Evolutionary conservation across 495 filamentous ascomycete species (phyloP).

Genomic region (Symbiotaphrina buchneri): DNA sequence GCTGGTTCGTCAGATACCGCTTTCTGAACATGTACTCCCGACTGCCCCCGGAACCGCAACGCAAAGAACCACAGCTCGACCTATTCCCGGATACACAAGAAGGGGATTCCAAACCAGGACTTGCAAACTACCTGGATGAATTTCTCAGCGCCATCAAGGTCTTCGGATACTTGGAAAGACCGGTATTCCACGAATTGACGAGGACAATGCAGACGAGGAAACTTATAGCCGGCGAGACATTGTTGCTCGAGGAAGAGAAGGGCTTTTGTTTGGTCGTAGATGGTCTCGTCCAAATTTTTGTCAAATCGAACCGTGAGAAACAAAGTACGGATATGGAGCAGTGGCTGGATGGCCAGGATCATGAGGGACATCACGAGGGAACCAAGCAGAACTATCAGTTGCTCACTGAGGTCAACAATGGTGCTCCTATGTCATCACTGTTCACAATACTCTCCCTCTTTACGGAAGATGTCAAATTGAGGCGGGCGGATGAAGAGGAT

Average conservation of each 20-base stretch:
- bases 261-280: slow-evolving; percentile 96
- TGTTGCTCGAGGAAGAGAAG: slow-evolving; percentile 91
- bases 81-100: slow-evolving; percentile 85
- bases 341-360: slow-evolving; percentile 28
- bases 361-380: slow-evolving; percentile 31
- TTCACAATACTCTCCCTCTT: slow-evolving; percentile 95
- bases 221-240: slow-evolving; percentile 82
- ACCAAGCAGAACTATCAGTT: slow-evolving; percentile 71
- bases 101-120: slow-evolving; percentile 68
- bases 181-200: slow-evolving; percentile 93
- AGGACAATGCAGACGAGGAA: slow-evolving; percentile 95
- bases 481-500: slow-evolving; percentile 37
- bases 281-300: slow-evolving; percentile 92
- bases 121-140: slow-evolving; percentile 90
- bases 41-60: slow-evolving; percentile 79
- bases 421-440: slow-evolving; percentile 91
- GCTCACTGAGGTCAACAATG: slow-evolving; percentile 93
- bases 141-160: slow-evolving; percentile 98
- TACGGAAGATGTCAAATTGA: slow-evolving; percentile 77
- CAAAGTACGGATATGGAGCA: slow-evolving; percentile 10
- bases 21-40: slow-evolving; percentile 89
- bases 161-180: slow-evolving; percentile 89
- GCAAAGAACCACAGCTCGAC: slow-evolving; percentile 88
- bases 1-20: slow-evolving; percentile 85
- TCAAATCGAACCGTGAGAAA: slow-evolving; percentile 57